These are phyloP conservation scores for Fusarium buxicola DNA, from an alignment of 2,329 filamentous ascomycete species.

Conservation along the genomic window DNA sequence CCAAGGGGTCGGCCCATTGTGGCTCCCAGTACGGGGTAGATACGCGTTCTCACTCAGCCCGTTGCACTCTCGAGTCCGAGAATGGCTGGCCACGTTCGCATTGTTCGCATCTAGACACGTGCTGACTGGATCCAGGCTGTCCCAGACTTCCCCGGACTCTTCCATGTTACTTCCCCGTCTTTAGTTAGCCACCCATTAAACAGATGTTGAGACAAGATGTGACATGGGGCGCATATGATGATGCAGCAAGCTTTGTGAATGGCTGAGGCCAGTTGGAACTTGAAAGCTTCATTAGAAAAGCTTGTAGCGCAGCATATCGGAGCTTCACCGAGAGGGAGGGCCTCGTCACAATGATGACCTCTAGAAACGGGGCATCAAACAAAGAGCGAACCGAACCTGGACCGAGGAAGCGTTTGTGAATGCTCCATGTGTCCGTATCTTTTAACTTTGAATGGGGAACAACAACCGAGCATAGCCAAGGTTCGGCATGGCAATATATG, in stretches of 20 bases:
- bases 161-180: not conserved
- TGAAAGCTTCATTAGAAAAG: not conserved
- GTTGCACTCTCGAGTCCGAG: not conserved
- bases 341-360: not conserved
- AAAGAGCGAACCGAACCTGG: slow-evolving; percentile 7
- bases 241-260: not conserved
- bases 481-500: slow-evolving; percentile 13
- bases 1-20: slow-evolving; percentile 8
- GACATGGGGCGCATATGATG: not conserved
- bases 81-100: not conserved
- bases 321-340: slow-evolving; percentile 26
- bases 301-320: slow-evolving; percentile 8
- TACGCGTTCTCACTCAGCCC: not conserved
- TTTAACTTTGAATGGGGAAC: slow-evolving; percentile 5
- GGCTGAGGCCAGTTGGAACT: slow-evolving; percentile 3
- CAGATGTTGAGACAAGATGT: not conserved
- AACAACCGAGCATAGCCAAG: slow-evolving; percentile 35
- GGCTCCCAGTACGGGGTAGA: not conserved
- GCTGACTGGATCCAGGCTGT: not conserved
- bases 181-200: not conserved
- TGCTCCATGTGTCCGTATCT: slow-evolving; percentile 32
- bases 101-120: not conserved
- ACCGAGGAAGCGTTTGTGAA: slow-evolving; percentile 9
- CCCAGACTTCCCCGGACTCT: slow-evolving; percentile 3
- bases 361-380: slow-evolving; percentile 6